Evolutionary conservation across 2,329 filamentous ascomycete genomes (phyloP), one percentile per base, ranked within the genome.

Genomic region (Aspergillus ochraceus): DNA sequence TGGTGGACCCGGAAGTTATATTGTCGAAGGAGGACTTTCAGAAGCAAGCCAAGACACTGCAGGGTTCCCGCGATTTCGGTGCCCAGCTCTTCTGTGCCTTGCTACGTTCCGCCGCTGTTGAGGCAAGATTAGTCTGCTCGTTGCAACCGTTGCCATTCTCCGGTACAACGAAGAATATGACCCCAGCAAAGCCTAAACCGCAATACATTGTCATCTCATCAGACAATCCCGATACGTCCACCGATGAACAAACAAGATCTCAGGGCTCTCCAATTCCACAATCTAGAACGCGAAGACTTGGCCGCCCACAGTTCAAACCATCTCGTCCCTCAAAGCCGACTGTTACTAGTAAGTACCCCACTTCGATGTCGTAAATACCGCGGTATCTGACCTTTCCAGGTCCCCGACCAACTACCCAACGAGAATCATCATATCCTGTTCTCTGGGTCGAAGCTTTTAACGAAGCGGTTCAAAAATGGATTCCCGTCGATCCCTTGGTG

Each of bases 391-490:
- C 56, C 54, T 60, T 59, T 24, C 49, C 79, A 54, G 75, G 73
- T 11, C 74, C 77, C 24, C 72, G 73, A 36, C 76, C 76, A 20
- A 77, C 71, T 14, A 84, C 89, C 11, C 14, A 42, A n/a, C 83
- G 83, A 24, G 91, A 94, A 70, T 93, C 92, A 0, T 76, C 85
- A 0, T 91, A 89, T 68, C 95, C 95, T 0, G 83, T 98, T 3
- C 98, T 92, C 72, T 99, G 95, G 95, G 89, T 97, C 0, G 95
- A 99, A 77, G 88, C 91, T 3, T 90, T 97, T 64, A 93, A 97
- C 64, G 81, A 87, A 55, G 90, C 90, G 0, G 86, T 92, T 64
- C 91, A 97, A 71, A 96, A 92, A 79, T 99, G 95, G 95, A 86
- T 97, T 57, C 85, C 92, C 0, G 86, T 95, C 42, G 95, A 99